Evolutionary conservation across 495 filamentous ascomycete species (phyloP), one percentile per base, ranked within the genome.

Genomic region (Hypoxylon lenormandii): DNA sequence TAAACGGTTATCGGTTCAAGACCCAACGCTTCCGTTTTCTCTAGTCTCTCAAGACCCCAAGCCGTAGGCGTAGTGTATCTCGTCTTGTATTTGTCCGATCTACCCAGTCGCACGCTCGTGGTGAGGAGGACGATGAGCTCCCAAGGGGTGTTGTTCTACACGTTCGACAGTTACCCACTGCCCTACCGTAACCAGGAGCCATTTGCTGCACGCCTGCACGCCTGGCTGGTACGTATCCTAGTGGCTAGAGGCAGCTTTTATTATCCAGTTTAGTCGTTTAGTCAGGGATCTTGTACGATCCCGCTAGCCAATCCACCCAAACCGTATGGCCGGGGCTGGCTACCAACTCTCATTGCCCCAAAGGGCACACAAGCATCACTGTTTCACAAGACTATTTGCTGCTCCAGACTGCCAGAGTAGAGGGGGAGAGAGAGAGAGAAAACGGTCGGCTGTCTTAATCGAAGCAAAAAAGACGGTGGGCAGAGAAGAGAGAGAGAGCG

Each of bases 141-240:
- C 4, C 33, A 22, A 49, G 23, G 54, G 46, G 49, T 30, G 37
- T 51, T 0, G 12, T 46, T 37, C 18, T 54, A 64, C 53, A 33
- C 28, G 28, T 37, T 45, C 30, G 4, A 33, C 49, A 56, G 43
- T 40, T 47, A 64, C 64, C 63, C 64, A 54, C 64, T 54, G 68
- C 63, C 51, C 51, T 71, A 71, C 57, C 63, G 63, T 71, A 60
- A 67, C 51, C n/a, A 60, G 36, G 55, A 62, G 42, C 23, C 45
- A 33, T 33, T 60, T 46, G 65, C 67, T 70, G 56, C 67, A 62
- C 55, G 61, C 23, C 67, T 70, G 56, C 67, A 62, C 55, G 61
- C 23, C 30, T 37, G 40, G 42, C 57, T 59, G 68, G 68, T 58
- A 66, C 68, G 56, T 54, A 62, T 71, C 54, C 68, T 46, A 66